Base-by-base conservation (phyloP, 1,284 basidiomycete species). In the Malassezia yamatoensis region DNA sequence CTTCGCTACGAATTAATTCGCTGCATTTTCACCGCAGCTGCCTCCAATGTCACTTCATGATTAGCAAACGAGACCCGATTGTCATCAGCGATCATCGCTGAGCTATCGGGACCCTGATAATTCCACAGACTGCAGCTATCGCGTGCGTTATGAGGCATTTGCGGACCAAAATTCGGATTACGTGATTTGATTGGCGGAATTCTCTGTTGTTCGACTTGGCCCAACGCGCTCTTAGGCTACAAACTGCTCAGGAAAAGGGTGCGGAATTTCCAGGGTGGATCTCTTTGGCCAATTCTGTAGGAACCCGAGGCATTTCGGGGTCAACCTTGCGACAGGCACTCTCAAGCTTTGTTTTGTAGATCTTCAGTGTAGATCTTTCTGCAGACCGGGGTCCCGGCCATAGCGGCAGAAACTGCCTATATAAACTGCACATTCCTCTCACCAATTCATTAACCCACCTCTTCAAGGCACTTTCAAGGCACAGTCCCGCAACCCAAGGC, bases 401-500 rank as follows among this genome's bases (percentile, higher is more conserved):
- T 29, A 33, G 18, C 24, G 24, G 24, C 24, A 29, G 7, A 29
- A 29, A 29, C 24, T 29, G 4, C 3, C 1, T 44, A 44, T 45
- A 45, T 45, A 45, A 20, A 20, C 11, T 2, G 16, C 15, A 45
- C 24, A 24, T 13, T 33, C 16, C 3, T 33, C 15, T 45, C 43
- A 8, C 16, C 1, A 3, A 33, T 15, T 3, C 43, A 29, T 5
- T 32, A 32, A 45, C 24, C 24, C 43, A 15, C 34, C 43, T 16
- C n/a, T 16, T 43, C 43, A 45, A 45, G 43, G 43, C 24, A 32
- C 43, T 8, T 18, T 45, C 43, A 45, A 45, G 43, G 43, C 43
- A 45, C 43, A 34, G 43, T 34, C 21, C 43, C 34, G 29, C 29
- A 45, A 12, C n/a, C 20, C 5, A 45, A 16, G 12, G 29, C 12